phyloP scores from a whole-genome alignment of 1,284 basidiomycete genomes.

The Trametes pubescens region DNA sequence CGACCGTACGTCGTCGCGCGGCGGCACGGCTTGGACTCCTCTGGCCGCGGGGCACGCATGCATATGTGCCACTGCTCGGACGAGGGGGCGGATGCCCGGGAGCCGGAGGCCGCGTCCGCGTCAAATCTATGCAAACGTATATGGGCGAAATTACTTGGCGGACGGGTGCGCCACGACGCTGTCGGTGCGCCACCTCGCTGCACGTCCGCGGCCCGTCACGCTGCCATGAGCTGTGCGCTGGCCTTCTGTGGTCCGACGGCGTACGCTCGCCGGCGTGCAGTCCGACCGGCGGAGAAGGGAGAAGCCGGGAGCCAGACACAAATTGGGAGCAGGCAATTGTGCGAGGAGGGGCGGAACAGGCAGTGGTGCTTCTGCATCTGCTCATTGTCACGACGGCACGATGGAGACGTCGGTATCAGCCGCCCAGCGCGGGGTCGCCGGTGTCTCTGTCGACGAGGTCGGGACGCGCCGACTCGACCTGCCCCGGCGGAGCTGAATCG shows the following conservation, averaged over 20 bases:
- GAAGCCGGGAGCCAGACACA: not conserved
- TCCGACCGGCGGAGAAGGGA: not conserved
- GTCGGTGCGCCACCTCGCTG: not conserved
- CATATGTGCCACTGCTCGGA: not conserved
- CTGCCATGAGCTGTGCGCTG: not conserved
- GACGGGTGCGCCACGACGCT: not conserved
- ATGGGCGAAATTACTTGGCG: too few species aligned
- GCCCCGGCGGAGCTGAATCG: too few species aligned
- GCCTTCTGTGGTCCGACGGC: not conserved
- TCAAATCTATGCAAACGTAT: too few species aligned
- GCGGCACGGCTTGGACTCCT: not conserved
- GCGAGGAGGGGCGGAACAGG: not conserved
- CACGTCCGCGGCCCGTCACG: conserved; percentile 9
- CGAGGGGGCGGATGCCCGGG: not conserved
- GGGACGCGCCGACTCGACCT: not conserved
- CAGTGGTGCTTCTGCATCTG: not conserved
- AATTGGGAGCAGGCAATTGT: not conserved
- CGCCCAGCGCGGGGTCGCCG: not conserved
- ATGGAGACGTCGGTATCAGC: not conserved
- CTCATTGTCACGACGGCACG: not conserved
- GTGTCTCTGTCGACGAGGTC: not conserved
- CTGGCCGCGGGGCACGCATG: not conserved
- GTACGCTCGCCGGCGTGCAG: not conserved
- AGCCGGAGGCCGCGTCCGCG: too few species aligned
- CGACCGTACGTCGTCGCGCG: not conserved